Base-by-base conservation (phyloP, 148 eudicot genomes). In the Silene uniflora region DNA sequence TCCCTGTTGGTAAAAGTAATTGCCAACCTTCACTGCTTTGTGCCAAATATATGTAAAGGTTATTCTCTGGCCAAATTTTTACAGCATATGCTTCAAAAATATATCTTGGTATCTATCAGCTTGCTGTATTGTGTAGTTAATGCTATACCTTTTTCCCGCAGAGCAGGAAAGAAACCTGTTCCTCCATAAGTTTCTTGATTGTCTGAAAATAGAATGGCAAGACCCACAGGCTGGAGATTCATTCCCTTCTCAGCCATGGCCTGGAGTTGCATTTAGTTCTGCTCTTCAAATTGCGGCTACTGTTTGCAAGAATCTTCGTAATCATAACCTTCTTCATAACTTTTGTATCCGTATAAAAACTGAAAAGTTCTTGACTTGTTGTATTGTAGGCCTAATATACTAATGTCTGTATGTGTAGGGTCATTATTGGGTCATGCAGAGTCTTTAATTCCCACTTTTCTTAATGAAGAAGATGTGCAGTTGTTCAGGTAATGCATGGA, bases 11-110 rank as follows among this genome's bases (percentile, higher is more conserved):
- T 96, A 64, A 96, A 96, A 96, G 85, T 92, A 61, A 87, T 96
- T 44, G 98, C 99, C 78, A 96, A 96, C 83, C 98, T 96, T 72
- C 97, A 92, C 80, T 96, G 99, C 85, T 96, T 85, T 87, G 91
- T 88, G 84, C 97, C 98, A 69, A 88, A 89, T 66, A 89, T 96
- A 39, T 92, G 98, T 81, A 85, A 89, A 86, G 99, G 99, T 92
- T 73, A 76, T 75, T 73, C 52, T 24, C 70, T 42, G 56, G 19
- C 35, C 58, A 47, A 35, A 70, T 47, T 25, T 3, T 83, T 75
- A 46, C 71, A 6, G 52, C 1, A 62, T 73, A 64, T 72, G 17
- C 39, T n/a, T 67, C 1, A 54, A 64, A 71, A 14, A 32, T 10
- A 71, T 44, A 17, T 62, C 44, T 81, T 7, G 25, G 17, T n/a